phyloP scores from a whole-genome alignment of 768 basidiomycete genomes.

The Collybia nuda region DNA sequence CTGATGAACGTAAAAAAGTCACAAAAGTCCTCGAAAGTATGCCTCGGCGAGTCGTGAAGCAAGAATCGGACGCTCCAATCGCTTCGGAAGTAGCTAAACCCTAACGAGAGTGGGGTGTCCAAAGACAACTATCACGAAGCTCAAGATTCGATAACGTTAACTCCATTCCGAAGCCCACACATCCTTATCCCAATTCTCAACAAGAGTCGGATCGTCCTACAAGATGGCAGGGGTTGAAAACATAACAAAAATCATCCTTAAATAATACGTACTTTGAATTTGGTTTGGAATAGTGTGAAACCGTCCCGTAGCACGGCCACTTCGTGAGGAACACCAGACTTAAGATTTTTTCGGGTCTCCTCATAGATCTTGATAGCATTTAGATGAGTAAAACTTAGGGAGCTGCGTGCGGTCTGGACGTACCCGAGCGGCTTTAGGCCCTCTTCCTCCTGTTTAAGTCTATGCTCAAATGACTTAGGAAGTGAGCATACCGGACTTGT shows the following conservation, averaged over 20 bases:
- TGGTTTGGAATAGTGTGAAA: constrained; percentile 68
- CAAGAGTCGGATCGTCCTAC: constrained; percentile 63
- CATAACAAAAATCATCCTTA: neutral
- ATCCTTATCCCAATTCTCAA: constrained; percentile 76
- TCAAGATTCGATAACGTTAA: constrained; percentile 7
- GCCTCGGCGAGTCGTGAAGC: constrained; percentile 53
- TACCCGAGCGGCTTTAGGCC: constrained; percentile 78
- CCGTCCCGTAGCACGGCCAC: constrained; percentile 71
- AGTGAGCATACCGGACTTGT: constrained; percentile 63
- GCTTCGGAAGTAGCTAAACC: neutral
- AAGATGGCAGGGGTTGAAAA: constrained; percentile 1
- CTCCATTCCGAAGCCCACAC: constrained; percentile 54
- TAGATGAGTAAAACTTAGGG: constrained; percentile 1
- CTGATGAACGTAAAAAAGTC: constrained; percentile 53
- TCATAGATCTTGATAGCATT: constrained; percentile 55
- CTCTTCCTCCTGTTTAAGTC: constrained; percentile 38
- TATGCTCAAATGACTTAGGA: neutral
- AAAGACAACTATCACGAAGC: neutral
- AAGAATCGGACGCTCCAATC: constrained; percentile 26
- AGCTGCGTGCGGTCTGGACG: constrained; percentile 14
- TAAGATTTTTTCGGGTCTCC: constrained; percentile 52
- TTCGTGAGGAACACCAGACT: constrained; percentile 44
- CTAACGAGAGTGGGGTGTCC: neutral
- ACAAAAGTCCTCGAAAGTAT: constrained; percentile 59
- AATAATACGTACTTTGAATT: constrained; percentile 60